Conservation (phyloP, 768 basidiomycete species). For the Amanita phalloides region DNA sequence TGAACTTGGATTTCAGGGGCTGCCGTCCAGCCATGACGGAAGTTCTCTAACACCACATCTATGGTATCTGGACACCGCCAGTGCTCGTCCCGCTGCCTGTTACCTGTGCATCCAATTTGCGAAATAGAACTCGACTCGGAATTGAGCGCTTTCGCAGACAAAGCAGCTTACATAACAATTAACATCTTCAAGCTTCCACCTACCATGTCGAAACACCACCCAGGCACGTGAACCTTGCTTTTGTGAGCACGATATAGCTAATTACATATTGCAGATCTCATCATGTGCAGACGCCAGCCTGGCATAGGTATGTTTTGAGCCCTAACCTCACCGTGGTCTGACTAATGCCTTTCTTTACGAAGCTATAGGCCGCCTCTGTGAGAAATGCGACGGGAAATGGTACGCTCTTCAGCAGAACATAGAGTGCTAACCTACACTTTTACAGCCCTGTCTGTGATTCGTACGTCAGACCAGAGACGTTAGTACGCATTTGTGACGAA, state of each 20-base stretch:
- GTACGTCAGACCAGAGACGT: slow-evolving; percentile 95
- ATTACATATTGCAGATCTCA: slow-evolving; percentile 54
- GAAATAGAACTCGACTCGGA: too few relatives aligned
- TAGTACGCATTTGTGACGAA: slow-evolving; percentile 98
- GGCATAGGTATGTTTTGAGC: slow-evolving; percentile 64
- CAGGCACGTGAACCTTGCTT: slow-evolving; percentile 33
- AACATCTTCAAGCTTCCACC: too few relatives aligned
- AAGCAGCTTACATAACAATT: too few relatives aligned
- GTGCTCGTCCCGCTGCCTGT: too few relatives aligned
- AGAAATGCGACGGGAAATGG: slow-evolving; percentile 99
- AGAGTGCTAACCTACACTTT: neutral
- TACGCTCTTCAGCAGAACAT: slow-evolving; percentile 23
- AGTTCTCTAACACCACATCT: too few relatives aligned
- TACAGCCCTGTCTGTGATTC: slow-evolving; percentile 95
- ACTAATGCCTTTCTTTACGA: neutral
- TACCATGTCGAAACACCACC: slow-evolving; percentile 84
- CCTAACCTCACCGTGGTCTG: neutral
- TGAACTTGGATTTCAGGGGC: too few relatives aligned
- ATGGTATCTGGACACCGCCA: too few relatives aligned
- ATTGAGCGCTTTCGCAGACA: too few relatives aligned
- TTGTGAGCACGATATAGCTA: neutral
- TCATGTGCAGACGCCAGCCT: slow-evolving; percentile 97
- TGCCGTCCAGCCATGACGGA: too few relatives aligned
- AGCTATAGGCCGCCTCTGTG: slow-evolving; percentile 98
- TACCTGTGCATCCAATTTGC: too few relatives aligned